A percentile compares a stretch with the other conserved stretches of the same genome.
Evolutionary conservation across 139 green algal species (phyloP).

Genomic region (Trebouxia sp.): DNA sequence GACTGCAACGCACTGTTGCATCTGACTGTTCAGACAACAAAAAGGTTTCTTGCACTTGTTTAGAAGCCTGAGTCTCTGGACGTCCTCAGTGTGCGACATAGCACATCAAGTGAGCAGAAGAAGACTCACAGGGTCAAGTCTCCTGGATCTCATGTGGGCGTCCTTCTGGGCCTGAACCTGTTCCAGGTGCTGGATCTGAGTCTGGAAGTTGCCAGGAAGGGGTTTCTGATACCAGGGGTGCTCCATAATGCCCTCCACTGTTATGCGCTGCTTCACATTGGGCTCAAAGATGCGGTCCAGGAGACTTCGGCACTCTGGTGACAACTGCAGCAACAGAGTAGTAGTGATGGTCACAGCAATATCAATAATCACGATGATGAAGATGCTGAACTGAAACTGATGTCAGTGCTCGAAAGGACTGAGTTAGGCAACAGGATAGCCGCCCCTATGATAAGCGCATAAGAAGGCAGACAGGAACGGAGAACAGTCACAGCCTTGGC

Average conservation of each 20-base stretch:
- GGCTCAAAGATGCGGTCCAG: slow-evolving; percentile 53
- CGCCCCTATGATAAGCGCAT: not conserved
- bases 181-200: slow-evolving; percentile 4
- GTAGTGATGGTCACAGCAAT: no score
- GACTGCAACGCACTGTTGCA: not conserved
- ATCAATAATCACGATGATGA: no score
- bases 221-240: slow-evolving; percentile 51
- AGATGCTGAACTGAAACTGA: no score
- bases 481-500: no score
- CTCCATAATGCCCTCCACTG: slow-evolving; percentile 40
- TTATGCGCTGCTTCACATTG: slow-evolving; percentile 47
- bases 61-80: not conserved
- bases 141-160: not conserved
- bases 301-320: slow-evolving; percentile 38
- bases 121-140: not conserved
- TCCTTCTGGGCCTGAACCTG: slow-evolving; percentile 1
- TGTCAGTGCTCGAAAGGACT: no score
- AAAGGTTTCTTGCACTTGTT: not conserved
- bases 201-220: slow-evolving; percentile 16
- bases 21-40: not conserved
- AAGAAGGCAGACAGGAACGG: no score
- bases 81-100: not conserved
- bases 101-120: not conserved
- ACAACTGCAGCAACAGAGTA: slow-evolving; percentile 25
- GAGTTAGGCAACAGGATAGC: not conserved